These are phyloP conservation scores for Elsinoe batatas DNA, from an alignment of 2,329 filamentous ascomycete genomes.

Conservation along the genomic window DNA sequence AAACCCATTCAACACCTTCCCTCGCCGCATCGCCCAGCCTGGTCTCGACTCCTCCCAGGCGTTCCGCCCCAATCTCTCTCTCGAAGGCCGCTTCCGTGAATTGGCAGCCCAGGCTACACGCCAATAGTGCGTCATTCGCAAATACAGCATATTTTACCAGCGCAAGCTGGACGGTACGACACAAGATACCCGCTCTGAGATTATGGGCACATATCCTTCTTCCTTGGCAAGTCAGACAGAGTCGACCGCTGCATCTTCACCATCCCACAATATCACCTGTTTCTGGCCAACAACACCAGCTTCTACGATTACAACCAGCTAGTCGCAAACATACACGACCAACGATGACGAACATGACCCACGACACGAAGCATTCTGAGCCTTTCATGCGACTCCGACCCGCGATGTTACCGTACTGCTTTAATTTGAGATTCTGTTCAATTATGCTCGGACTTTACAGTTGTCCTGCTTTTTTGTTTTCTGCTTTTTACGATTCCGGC, in stretches of 20 bases:
- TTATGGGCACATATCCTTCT: neutral
- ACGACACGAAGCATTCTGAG: conserved; percentile 10
- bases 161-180: conserved; percentile 4
- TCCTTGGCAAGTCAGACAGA: neutral
- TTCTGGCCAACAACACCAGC: neutral
- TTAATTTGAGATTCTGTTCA: neutral
- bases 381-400: conserved; percentile 1
- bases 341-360: neutral
- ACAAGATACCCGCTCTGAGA: conserved; percentile 7
- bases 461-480: neutral
- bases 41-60: conserved; percentile 17
- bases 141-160: conserved; percentile 2
- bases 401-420: neutral
- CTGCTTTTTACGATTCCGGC: neutral
- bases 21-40: conserved; percentile 31
- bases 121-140: neutral
- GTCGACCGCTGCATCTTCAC: neutral
- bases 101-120: conserved; percentile 3
- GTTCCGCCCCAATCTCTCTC: conserved; percentile 9
- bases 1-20: conserved; percentile 36
- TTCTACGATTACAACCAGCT: neutral
- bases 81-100: conserved; percentile 11
- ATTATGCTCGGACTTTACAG: neutral
- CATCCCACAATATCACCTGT: neutral
- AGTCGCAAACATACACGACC: neutral